Base-by-base conservation (phyloP, 345 rosid species). In the Salix suchowensis region DNA sequence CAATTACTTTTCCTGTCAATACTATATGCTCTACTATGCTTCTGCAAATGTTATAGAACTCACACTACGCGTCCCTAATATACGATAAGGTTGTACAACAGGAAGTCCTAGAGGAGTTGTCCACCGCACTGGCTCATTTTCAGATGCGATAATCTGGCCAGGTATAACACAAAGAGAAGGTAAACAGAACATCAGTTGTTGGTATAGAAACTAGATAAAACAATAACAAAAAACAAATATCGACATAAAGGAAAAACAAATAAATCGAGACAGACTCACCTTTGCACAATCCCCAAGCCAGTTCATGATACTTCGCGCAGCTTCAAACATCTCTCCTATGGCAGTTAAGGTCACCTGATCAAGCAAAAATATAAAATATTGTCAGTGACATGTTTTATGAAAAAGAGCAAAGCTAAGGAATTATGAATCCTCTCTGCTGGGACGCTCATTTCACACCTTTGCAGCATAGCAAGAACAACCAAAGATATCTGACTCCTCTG, bases 261-360 rank as follows among this genome's bases (percentile, higher is more conserved):
- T 19, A 46, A 44, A 74, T 36, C 3, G 72, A 76, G 72, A 70
- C 42, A 71, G 28, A 81, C 71, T 81, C 68, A 91, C 99, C 94
- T 89, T 96, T 55, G 99, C 99, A 77, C 99, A 96, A 70, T 96
- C 99, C 80, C 97, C 93, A 42, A 96, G 97, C 99, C 98, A 96
- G 73, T 18, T 84, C 97, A 92, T 96, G 74, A 96, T 96, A 76
- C 89, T 81, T 19, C 97, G 88, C 71, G 99, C 98, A 81, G 95
- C 99, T 89, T 92, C 83, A 86, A 96, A 96, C 98, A 94, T 96
- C 87, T 96, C 93, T 64, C 90, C 97, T 34, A 96, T 77, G 73
- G 98, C 99, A 78, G 90, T 76, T 81, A 93, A 86, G 30, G 99
- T 96, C 61, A 88, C 87, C 99, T 96, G 80, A 78, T 70, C 82